A percentile compares a stretch with the other conserved stretches of the same genome.
Conservation (phyloP, 73 alveolate species). For the Paramecium primaurelia region DNA sequence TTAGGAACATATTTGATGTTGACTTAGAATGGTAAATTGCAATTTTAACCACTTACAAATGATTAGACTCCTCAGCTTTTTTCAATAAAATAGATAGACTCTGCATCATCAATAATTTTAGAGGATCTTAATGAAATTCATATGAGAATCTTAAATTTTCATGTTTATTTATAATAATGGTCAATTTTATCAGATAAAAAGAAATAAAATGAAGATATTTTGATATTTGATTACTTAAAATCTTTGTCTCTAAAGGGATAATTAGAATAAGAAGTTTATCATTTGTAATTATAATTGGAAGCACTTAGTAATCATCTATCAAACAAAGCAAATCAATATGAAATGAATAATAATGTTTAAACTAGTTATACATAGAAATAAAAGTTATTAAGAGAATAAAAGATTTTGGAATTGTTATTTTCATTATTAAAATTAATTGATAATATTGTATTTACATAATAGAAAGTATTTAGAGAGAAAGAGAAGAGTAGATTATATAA, state of each 20-base stretch:
- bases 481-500: background rate
- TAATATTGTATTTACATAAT: background rate
- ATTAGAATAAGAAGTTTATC: background rate
- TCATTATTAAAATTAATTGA: background rate
- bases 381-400: background rate
- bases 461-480: background rate
- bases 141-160: background rate
- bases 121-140: constrained; percentile 38
- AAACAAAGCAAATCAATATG: background rate
- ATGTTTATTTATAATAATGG: background rate
- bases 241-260: background rate
- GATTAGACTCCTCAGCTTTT: background rate
- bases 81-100: background rate
- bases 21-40: background rate
- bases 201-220: background rate
- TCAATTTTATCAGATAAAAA: background rate
- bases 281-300: background rate
- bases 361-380: background rate
- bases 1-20: background rate
- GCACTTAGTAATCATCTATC: background rate
- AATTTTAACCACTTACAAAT: background rate
- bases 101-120: background rate
- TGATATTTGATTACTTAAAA: background rate
- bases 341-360: background rate
- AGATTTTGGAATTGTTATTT: background rate